Evolutionary conservation across 495 filamentous ascomycete species (phyloP), one percentile per base, ranked within the genome.

Genomic region (Clohesyomyces aquaticus): DNA sequence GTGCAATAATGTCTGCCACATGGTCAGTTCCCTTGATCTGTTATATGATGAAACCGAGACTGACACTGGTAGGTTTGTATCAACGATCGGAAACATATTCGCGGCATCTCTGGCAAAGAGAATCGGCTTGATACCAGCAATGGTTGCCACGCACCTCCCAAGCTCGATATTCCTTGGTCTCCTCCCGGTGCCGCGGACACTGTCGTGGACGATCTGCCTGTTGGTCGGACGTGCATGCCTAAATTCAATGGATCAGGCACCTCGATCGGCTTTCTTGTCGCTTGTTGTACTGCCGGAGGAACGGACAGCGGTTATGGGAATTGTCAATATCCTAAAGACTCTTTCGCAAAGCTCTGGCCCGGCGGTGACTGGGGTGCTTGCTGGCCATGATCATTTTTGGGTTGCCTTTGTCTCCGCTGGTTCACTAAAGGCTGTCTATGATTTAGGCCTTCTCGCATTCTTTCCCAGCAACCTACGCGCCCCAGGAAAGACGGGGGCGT

Each of bases 111-210:
- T 96, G 60, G 82, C 91, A 3, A 86, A 87, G 58, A 81, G 86
- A 41, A 85, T 95, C 45, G 92, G 92, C 0, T 82, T 92, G 29
- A 82, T 96, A 69, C 88, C 87, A 72, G 91, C 90, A 8, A 96
- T 96, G 90, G 89, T 93, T 27, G 91, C 91, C 68, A 91, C 90
- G 1, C 90, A 94, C 68, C 81, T 90, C 4, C 91, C 91, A 0
- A 91, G 88, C 1, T 82, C 89, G 8, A 77, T 91, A 47, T 87
- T 88, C 59, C 83, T 94, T 1, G 76, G 85, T 11, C 69, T 93
- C 26, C 87, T 95, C 54, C 85, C 88, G 0, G 66, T 89, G 16
- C 84, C 87, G 1, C 73, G 25, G 75, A 87, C 14, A 25, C 60
- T 89, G 21, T 78, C 86, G 2, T 78, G 88, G 46, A 80, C 77